phyloP scores from a whole-genome alignment of 495 filamentous ascomycete genomes.

The Chaetomium tenue region DNA sequence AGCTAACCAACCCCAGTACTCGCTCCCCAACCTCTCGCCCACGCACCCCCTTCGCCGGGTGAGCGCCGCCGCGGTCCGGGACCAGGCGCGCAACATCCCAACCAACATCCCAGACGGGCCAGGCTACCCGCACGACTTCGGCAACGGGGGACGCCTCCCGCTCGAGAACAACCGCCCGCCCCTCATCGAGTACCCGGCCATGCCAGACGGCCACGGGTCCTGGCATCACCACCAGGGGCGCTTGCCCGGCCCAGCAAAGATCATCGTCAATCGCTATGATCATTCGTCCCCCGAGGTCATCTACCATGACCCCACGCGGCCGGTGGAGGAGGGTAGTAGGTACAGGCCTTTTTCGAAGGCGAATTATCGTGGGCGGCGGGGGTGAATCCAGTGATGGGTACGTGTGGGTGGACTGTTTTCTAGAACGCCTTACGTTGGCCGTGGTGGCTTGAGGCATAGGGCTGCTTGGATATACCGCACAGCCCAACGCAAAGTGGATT shows the following conservation, averaged over 20 bases:
- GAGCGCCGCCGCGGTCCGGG: constrained; percentile 1
- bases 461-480: too few species aligned
- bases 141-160: neutral
- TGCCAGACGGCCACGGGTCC: neutral
- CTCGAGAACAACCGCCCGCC: neutral
- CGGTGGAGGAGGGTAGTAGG: neutral
- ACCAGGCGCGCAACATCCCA: neutral
- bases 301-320: constrained; percentile 3
- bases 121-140: constrained; percentile 3
- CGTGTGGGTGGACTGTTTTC: too few species aligned
- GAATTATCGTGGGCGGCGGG: neutral
- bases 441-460: too few species aligned
- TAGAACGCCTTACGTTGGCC: too few species aligned
- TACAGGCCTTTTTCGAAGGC: neutral
- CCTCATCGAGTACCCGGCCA: constrained; percentile 7
- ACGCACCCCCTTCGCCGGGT: neutral
- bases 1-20: neutral
- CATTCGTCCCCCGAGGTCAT: neutral
- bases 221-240: neutral
- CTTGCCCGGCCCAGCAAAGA: neutral
- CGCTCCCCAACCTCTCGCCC: neutral
- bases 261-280: neutral
- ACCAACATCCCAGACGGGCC: neutral
- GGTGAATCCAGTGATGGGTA: neutral
- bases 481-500: too few species aligned